Conservation (phyloP, 352 stramenopile species). For the Globisporangium echinulatum region DNA sequence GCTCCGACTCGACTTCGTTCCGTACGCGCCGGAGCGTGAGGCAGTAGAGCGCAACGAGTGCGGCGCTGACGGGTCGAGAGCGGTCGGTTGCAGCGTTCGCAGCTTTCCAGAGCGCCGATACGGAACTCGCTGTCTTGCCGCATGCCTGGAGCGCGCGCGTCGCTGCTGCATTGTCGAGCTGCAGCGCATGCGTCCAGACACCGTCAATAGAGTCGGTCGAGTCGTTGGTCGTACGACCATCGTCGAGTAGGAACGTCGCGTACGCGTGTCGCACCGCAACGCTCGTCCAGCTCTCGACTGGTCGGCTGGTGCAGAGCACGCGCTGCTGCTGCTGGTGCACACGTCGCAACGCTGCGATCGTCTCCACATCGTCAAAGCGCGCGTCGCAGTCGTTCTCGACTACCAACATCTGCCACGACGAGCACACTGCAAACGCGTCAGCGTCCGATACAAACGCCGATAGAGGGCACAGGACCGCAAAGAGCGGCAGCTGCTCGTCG, state of each 20-base stretch:
- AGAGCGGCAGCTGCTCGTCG: conserved; percentile 35
- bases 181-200: not conserved
- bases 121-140: conserved; percentile 34
- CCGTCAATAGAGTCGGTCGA: conserved; percentile 8
- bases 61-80: conserved; percentile 22
- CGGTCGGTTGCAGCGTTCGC: conserved; percentile 4
- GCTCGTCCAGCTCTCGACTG: conserved; percentile 54
- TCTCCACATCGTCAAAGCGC: conserved; percentile 35
- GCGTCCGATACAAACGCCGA: conserved; percentile 44
- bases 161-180: conserved; percentile 44
- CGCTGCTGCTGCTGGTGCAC: conserved; percentile 44
- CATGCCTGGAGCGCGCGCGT: conserved; percentile 34
- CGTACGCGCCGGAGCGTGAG: conserved; percentile 60
- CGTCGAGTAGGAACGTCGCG: conserved; percentile 40
- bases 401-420: conserved; percentile 63
- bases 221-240: conserved; percentile 7
- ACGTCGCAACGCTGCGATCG: conserved; percentile 30
- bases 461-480: conserved; percentile 58
- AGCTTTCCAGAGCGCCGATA: conserved; percentile 38
- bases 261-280: conserved; percentile 32
- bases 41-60: conserved; percentile 51
- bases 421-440: conserved; percentile 37
- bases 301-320: conserved; percentile 54
- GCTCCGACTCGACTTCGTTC: conserved; percentile 65
- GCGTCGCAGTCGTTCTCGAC: conserved; percentile 62